Evolutionary conservation across 192 early-diverging fungal genomes (phyloP), one percentile per base, ranked within the genome.

Genomic region (Entophlyctis luteolus): DNA sequence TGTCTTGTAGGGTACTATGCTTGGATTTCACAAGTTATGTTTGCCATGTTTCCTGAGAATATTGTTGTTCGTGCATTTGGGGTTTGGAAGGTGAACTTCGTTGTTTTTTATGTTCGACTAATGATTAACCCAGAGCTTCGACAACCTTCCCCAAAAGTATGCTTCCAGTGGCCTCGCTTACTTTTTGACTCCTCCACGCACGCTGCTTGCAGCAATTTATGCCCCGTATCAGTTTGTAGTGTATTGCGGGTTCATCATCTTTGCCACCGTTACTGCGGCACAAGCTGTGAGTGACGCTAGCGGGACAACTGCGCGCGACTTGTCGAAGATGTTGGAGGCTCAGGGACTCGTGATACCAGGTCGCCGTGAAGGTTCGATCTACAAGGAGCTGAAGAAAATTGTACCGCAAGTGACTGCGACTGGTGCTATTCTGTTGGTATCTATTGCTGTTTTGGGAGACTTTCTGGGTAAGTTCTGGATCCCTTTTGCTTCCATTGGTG

Each of bases 361-460:
- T 32, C 84, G 94, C 70, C 87, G 93, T 73, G 93, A 94, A 71
- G 86, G 86, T 18, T 88, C 89, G 59, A 91, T 92, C 87, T 95
- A 96, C 84, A 94, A 93, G 86, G 92, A 95, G 81, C 83, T 96
- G 71, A 94, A 95, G 86, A 89, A 91, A 62, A 84, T 95, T 49
- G 93, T 96, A 70, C 93, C 93, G 29, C 90, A 91, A 35, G 91
- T 93, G 22, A 83, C 87, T 38, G 88, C 93, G 48, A 91, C 93
- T 67, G 94, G 94, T 68, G 87, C 92, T 23, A 87, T 84, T 65
- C 86, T 95, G 67, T 91, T 91, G 56, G 87, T 88, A 39, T 22
- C 32, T 5, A 79, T 96, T 63, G 93, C 92, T 47, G 90, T 96
- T 42, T 77, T 89, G 73, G 93, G 93, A 33, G 94, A 96, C 80